Evolutionary conservation across 1,139 yeast species (phyloP).

Genomic region (Pichia sp.): DNA sequence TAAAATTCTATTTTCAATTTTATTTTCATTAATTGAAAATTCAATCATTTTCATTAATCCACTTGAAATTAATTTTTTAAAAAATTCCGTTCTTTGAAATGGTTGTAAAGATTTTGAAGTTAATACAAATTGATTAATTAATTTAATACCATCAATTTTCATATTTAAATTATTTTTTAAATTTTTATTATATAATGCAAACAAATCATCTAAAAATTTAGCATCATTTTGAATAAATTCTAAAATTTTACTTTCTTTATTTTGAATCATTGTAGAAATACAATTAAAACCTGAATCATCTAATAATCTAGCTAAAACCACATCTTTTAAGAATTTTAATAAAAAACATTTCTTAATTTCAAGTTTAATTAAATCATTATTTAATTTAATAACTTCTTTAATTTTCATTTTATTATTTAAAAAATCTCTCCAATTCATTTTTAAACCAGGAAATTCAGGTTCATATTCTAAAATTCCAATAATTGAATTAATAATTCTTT

Average conservation of each 20-base stretch:
- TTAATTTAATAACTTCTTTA: slow-evolving; percentile 66
- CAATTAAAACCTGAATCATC: slow-evolving; percentile 74
- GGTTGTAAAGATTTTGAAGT: slow-evolving; percentile 68
- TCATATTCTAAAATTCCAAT: slow-evolving; percentile 90
- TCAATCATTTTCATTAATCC: slow-evolving; percentile 69
- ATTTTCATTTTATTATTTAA: slow-evolving; percentile 53
- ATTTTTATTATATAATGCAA: slow-evolving; percentile 37
- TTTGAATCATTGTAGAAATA: slow-evolving; percentile 58
- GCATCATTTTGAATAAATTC: slow-evolving; percentile 56
- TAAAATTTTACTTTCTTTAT: slow-evolving; percentile 66
- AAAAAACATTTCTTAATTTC: slow-evolving; percentile 71
- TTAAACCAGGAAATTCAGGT: slow-evolving; percentile 70
- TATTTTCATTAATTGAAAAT: slow-evolving; percentile 58
- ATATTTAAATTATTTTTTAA: slow-evolving; percentile 22
- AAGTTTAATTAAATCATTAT: slow-evolving; percentile 41
- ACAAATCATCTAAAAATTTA: slow-evolving; percentile 45
- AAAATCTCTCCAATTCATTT: slow-evolving; percentile 73
- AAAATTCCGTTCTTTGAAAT: slow-evolving; percentile 60
- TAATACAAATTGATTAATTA: slow-evolving; percentile 74
- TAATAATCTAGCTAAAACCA: slow-evolving; percentile 68
- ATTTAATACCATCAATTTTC: slow-evolving; percentile 65
- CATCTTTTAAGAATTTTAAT: slow-evolving; percentile 77
- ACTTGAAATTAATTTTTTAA: slow-evolving; percentile 52
- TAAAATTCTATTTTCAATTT: slow-evolving; percentile 50
- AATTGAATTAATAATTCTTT: slow-evolving; percentile 54